Base-by-base conservation (phyloP, 495 filamentous ascomycete genomes). In the Lasiosphaeris hirsuta region DNA sequence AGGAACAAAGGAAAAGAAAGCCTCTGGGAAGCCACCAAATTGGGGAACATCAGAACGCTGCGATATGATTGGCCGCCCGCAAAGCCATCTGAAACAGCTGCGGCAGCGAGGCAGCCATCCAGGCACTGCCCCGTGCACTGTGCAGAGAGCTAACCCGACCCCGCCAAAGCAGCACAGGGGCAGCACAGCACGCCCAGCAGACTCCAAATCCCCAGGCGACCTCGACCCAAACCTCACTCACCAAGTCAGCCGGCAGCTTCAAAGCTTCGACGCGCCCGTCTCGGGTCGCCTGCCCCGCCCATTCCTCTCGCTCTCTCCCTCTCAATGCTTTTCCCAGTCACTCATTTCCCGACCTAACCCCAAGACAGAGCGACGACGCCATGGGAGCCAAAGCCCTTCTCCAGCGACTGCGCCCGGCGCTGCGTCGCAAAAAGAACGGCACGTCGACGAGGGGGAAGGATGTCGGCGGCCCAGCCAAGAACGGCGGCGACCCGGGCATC, bases 61-160 rank as follows among this genome's bases (percentile, higher is more conserved):
- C 13, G 30, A 35, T 15, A 36, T 51, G 49, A 51, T 51, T 51
- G 49, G 49, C 34, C 15, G 35, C 49, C 46, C 34, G 35, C 49
- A 40, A 14, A 23, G 36, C 34, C 34, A 39, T 23, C 49, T 51
- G 49, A 51, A 51, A 51, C 49, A n/a, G 35, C 34, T 40, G 34
- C 35, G 49, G 49, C 49, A 51, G 49, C 34, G 49, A 51, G 49
- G 49, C 49, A 51, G 49, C 49, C 49, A 51, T n/a, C 49, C 49
- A 51, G 34, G 15, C 49, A 15, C 34, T 51, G 49, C 49, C 49
- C 49, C 49, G 49, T 51, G 49, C 49, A 36, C 23, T 36, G 46
- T 17, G 19, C 10, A 33, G 46, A 19, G 23, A 33, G 14, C 44
- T 13, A 47, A 47, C 15, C 15, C 44, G 7, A 23, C 47, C 23